A percentile compares a stretch with the other conserved stretches of the same genome.
These are phyloP conservation scores for Pseudogymnoascus sp. DNA, from an alignment of 2,329 filamentous ascomycete genomes.

Conservation along the genomic window DNA sequence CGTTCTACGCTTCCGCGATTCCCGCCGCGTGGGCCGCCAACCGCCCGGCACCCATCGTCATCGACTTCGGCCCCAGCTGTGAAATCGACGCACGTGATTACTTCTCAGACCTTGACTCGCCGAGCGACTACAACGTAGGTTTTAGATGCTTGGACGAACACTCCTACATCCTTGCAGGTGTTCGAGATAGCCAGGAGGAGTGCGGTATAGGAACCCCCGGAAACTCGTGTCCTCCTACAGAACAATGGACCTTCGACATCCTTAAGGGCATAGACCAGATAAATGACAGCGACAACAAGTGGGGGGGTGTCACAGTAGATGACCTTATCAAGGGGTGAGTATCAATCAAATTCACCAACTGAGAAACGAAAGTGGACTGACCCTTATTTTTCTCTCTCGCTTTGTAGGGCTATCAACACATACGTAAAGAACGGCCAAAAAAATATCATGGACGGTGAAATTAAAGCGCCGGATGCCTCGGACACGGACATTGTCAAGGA, in stretches of 20 bases:
- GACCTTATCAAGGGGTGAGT: neutral
- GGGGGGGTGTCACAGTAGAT: neutral
- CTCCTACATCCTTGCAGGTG: neutral
- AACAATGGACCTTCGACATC: neutral
- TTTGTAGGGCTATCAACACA: neutral
- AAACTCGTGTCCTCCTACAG: too few species aligned
- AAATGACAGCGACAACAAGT: neutral
- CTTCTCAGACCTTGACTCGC: neutral
- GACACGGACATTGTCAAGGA: neutral
- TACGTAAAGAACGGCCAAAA: neutral
- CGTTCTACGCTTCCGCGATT: slow-evolving; percentile 11
- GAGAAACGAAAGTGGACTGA: neutral
- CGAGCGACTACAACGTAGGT: neutral
- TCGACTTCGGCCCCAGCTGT: slow-evolving; percentile 12
- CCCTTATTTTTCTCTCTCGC: neutral
- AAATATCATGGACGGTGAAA: neutral
- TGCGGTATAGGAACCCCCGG: too few species aligned
- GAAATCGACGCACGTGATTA: slow-evolving; percentile 11
- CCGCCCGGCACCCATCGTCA: slow-evolving; percentile 10
- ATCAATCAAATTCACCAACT: neutral
- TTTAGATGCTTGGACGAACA: neutral
- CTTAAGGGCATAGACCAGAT: neutral
- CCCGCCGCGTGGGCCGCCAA: slow-evolving; percentile 11
- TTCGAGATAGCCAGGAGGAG: neutral
- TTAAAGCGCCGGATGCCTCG: neutral